These are phyloP conservation scores for Pterothamnion heteromorphum DNA, from an alignment of 31 red algal genomes.

Conservation along the genomic window DNA sequence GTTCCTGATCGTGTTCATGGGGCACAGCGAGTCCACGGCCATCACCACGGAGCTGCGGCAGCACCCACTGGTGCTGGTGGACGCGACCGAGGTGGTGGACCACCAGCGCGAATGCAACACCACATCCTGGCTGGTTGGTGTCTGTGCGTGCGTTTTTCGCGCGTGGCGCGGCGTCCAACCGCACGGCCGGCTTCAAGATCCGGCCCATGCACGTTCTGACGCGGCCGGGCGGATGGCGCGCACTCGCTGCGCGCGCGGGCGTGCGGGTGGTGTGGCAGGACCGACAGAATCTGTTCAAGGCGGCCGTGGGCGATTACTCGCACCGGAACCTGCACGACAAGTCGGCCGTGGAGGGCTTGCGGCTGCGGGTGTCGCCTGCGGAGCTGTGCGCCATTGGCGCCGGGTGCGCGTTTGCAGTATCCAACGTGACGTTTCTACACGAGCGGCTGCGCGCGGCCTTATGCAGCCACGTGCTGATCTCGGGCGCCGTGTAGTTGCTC, in stretches of 20 bases:
- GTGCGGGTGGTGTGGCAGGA: conserved; percentile 75
- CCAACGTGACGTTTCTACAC: conserved; percentile 40
- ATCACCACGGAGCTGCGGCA: conserved; percentile 55
- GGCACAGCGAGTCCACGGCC: conserved; percentile 73
- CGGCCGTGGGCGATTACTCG: conserved; percentile 65
- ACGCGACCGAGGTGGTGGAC: conserved; percentile 62
- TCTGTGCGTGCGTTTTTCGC: conserved; percentile 53
- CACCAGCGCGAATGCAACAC: conserved; percentile 53
- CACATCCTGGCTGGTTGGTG: conserved; percentile 49
- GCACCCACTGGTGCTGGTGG: conserved; percentile 52
- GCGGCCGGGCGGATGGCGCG: conserved; percentile 44
- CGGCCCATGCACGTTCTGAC: conserved; percentile 58
- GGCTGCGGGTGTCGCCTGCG: background rate
- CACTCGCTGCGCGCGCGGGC: conserved; percentile 53
- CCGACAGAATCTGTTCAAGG: conserved; percentile 69
- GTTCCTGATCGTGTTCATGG: conserved; percentile 82
- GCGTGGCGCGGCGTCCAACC: too few species aligned
- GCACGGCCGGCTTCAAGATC: conserved; percentile 88
- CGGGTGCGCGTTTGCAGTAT: conserved; percentile 44
- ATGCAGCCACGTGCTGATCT: too few species aligned
- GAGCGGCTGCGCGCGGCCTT: too few species aligned
- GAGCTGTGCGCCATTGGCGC: conserved; percentile 8
- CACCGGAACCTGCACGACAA: conserved; percentile 60
- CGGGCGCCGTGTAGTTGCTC: too few species aligned
- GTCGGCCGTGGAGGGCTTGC: conserved; percentile 49